A percentile compares a stretch with the other conserved stretches of the same genome.
Conservation (phyloP, 2,329 filamentous ascomycete species). For the Sporothrix brasiliensis region DNA sequence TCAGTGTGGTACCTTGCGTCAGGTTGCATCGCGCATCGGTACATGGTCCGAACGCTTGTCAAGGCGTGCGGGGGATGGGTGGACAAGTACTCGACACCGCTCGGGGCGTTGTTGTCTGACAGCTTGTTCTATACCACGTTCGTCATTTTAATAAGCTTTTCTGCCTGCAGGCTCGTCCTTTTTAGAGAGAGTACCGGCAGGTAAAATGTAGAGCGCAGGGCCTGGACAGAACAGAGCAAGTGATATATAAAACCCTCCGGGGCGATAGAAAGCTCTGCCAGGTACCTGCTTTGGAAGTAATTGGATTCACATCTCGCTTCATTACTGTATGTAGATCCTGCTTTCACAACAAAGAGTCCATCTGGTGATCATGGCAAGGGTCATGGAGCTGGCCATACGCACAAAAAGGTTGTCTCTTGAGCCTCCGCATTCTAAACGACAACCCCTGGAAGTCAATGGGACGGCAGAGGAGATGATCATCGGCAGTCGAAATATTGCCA, state of each 20-base stretch:
- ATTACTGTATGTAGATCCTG: no score
- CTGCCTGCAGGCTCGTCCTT: neutral
- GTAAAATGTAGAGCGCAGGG: neutral
- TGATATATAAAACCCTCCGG: neutral
- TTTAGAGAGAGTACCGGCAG: slow-evolving; percentile 9
- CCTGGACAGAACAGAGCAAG: neutral
- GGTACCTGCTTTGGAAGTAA: neutral
- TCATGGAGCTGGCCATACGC: neutral
- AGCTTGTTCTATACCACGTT: no score
- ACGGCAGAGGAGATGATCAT: neutral
- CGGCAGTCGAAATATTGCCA: neutral
- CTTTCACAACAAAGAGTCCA: no score
- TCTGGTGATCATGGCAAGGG: no score
- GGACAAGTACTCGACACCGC: neutral
- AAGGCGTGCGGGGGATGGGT: slow-evolving; percentile 3
- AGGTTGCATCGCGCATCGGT: slow-evolving; percentile 11
- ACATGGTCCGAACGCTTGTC: slow-evolving; percentile 15
- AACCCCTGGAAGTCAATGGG: slow-evolving; percentile 9
- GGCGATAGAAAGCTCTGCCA: neutral
- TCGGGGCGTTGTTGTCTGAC: neutral
- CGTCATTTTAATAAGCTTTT: neutral
- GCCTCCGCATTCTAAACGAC: slow-evolving; percentile 2
- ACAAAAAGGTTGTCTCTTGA: neutral
- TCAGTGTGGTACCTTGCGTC: slow-evolving; percentile 18
- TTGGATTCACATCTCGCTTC: no score